Base-by-base conservation (phyloP, 208 protist genomes). In the Acanthamoeba triangularis region DNA sequence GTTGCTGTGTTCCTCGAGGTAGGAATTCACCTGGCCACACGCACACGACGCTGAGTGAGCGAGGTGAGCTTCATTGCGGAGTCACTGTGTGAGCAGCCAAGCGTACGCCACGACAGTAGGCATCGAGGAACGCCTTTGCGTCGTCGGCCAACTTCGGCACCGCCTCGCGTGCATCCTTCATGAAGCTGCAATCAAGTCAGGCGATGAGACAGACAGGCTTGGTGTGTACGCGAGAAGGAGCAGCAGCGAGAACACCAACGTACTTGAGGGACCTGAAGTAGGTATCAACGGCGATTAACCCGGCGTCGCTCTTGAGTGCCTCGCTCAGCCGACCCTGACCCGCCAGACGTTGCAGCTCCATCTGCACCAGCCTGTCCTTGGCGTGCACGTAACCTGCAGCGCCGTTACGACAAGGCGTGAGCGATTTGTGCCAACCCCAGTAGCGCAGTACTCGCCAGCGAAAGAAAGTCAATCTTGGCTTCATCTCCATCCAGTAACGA, bases 181-280 rank as follows among this genome's bases (percentile, higher is more conserved):
- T 14, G n/a, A 80, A 80, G 35, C 69, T 80, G 8, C 37, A 49
- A 35, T 5, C 18, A 80, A n/a, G n/a, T 28, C 37, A 6, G 37
- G 23, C 3, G n/a, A 74, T n/a, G 65, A n/a, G 33, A 76, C 14
- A 13, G 30, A 35, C 13, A 76, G 67, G 41, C 41, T 47, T 10
- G 41, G 20, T 61, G 56, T 25, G 23, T 61, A 61, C 13, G 56
- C 13, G 23, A 7, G 13, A 5, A 28, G 23, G 10, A 23, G 54
- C 54, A 25, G 54, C 16, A 16, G 13, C 20, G 5, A 67, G 61
- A 67, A 67, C 61, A 33, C 69, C 11, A 20, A 80, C 30, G 35
- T 47, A 80, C 69, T 80, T 80, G 54, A 93, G 88, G 20, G 23
- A 33, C n/a, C 88, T 67, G 65, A 93, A 93, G 88, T 76, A 93